Evolutionary conservation across 2,329 filamentous ascomycete genomes (phyloP), one percentile per base, ranked within the genome.

Genomic region (Fusarium odoratissimum): DNA sequence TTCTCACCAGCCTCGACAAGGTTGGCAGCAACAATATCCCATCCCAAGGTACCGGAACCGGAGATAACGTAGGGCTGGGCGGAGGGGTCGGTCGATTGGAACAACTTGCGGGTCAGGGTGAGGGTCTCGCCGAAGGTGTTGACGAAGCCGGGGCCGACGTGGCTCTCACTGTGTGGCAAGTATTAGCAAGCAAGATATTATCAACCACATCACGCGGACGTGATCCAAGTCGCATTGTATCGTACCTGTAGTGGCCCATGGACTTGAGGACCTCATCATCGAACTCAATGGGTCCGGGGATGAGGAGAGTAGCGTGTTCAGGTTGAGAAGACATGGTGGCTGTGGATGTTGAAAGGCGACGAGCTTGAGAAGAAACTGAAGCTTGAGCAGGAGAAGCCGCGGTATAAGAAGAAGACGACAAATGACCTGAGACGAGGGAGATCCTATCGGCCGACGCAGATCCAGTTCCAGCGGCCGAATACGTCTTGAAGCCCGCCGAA

Each of bases 241-340:
- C 44, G 25, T 61, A 84, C 93, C 93, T 95, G 86, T 92, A 97
- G 84, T 97, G 95, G 86, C 93, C 92, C 95, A 98, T 98, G 69
- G 95, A 94, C 83, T 95, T 90, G 58, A 98, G 90, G 69, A 98
- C 95, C 52, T 91, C 95, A 95, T 98, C 95, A 82, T 98, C 95
- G 81, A 98, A 98, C 86, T 98, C 95, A 83, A 98, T 97, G 79
- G 96, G 96, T 73, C 96, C 96, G 55, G 96, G 96, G 80, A 99
- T 98, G 84, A 99, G 91, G 84, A 99, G 87, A 62, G 95, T 92
- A 46, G 90, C 84, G 80, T 92, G 90, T 56, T 86, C 82, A 61
- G 89, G 86, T 77, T 91, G 90, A 67, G 85, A 86, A 75, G 89
- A 91, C 90, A 91, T 91, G 60, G 79, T 85, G 80, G 79, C 70